A percentile compares a stretch with the other conserved stretches of the same genome.
phyloP scores from a whole-genome alignment of 148 eudicot genomes.

The Camellia japonica region DNA sequence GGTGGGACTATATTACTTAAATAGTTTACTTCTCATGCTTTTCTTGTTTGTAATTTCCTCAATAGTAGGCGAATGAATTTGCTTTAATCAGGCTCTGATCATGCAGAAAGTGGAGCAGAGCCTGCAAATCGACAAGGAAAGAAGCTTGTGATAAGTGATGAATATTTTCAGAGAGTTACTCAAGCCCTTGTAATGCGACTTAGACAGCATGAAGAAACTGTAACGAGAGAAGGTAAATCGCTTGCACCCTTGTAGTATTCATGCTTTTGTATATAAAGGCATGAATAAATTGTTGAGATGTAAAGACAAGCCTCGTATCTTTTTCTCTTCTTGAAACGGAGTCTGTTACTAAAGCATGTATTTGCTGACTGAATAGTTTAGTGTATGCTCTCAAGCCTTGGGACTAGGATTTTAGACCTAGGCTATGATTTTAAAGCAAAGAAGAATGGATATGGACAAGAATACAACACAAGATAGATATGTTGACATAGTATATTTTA shows the following conservation, averaged over 20 bases:
- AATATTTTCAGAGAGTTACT: constrained; percentile 85
- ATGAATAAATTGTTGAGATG: background rate
- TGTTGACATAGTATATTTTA: too few relatives aligned
- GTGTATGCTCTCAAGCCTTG: background rate
- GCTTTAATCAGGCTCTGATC: background rate
- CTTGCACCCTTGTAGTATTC: background rate
- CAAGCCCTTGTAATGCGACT: constrained; percentile 86
- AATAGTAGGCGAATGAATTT: background rate
- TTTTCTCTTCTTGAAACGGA: background rate
- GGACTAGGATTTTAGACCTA: background rate
- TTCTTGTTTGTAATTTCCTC: background rate
- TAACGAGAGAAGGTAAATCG: constrained; percentile 56
- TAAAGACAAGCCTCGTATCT: background rate
- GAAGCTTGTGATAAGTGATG: constrained; percentile 80
- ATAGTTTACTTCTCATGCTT: background rate
- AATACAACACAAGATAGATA: too few relatives aligned
- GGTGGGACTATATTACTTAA: constrained; percentile 34
- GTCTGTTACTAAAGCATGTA: background rate
- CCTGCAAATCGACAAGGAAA: constrained; percentile 47
- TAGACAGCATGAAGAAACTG: constrained; percentile 81
- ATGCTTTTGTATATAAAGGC: background rate
- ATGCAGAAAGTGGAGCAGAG: constrained; percentile 53
- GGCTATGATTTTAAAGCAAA: background rate
- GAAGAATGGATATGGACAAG: too few relatives aligned
- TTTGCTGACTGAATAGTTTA: background rate